phyloP scores from a whole-genome alignment of 2,329 filamentous ascomycete genomes.

The Diplocarpon mali region DNA sequence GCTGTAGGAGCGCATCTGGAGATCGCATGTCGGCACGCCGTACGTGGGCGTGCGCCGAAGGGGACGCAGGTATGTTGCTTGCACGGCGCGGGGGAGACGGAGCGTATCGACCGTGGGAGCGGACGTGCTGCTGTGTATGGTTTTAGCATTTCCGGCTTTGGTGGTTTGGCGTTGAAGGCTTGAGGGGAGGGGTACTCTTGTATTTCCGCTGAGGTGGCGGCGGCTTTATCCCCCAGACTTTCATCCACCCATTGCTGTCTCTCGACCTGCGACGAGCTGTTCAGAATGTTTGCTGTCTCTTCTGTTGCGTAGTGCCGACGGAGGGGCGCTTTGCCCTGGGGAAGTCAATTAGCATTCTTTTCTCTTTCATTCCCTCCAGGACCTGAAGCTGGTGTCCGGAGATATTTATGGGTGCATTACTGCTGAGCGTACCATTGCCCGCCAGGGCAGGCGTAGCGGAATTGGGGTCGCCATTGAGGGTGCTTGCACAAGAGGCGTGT shows the following conservation, averaged over 20 bases:
- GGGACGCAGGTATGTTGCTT: conserved; percentile 77
- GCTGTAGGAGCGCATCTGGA: conserved; percentile 87
- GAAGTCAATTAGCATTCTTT: conserved; percentile 1
- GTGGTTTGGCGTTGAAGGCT: not conserved
- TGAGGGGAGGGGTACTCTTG: not conserved
- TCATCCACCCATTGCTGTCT: conserved; percentile 1
- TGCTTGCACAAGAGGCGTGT: not conserved
- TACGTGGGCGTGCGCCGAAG: conserved; percentile 63
- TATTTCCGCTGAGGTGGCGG: not conserved
- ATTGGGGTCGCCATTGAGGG: conserved; percentile 19
- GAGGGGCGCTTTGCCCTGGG: not conserved
- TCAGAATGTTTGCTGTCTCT: not conserved
- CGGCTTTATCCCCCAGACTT: not conserved
- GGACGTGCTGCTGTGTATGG: not conserved
- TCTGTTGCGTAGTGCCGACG: conserved; percentile 1
- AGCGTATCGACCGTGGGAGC: not conserved
- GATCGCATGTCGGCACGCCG: conserved; percentile 75
- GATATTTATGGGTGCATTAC: conserved; percentile 7
- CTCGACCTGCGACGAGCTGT: not conserved
- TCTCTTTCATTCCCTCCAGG: not conserved
- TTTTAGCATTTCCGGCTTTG: not conserved
- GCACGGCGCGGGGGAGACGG: conserved; percentile 64
- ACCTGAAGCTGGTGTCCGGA: not conserved
- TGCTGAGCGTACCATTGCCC: conserved; percentile 12
- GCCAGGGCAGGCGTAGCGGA: conserved; percentile 20